phyloP scores from a whole-genome alignment of 106 monocot species.

The Phalaenopsis equestris region DNA sequence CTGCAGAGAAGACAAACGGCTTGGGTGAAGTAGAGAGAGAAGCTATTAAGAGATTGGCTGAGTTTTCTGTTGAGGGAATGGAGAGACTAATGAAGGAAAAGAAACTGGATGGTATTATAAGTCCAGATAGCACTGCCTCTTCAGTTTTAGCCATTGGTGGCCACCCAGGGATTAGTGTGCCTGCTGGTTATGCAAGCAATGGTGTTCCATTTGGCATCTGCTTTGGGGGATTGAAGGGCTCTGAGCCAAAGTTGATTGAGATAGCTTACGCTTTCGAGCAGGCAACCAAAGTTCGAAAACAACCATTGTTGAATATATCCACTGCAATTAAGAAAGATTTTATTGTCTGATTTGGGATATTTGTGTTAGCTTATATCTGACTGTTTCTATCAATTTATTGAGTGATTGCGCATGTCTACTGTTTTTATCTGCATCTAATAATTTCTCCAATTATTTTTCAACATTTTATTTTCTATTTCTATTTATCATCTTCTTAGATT shows the following conservation, averaged over 20 bases:
- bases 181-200: conserved; percentile 22
- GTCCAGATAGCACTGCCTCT: conserved; percentile 4
- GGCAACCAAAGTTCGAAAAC: conserved; percentile 35
- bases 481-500: too few species aligned
- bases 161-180: conserved; percentile 33
- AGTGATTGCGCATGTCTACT: too few species aligned
- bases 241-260: conserved; percentile 44
- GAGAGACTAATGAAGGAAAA: conserved; percentile 33
- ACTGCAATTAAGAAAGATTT: too few species aligned
- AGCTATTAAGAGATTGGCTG: conserved; percentile 9
- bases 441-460: too few species aligned
- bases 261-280: conserved; percentile 26
- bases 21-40: conserved; percentile 11
- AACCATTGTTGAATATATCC: conserved; percentile 11
- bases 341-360: too few species aligned
- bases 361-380: too few species aligned
- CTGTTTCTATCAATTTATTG: too few species aligned
- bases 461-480: too few species aligned
- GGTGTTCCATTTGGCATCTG: conserved; percentile 15
- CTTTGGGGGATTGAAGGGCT: conserved; percentile 24
- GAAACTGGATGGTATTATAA: conserved; percentile 30
- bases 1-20: conserved; percentile 18
- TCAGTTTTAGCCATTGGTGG: conserved; percentile 28
- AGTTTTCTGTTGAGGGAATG: conserved; percentile 18
- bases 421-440: too few species aligned